phyloP scores from a whole-genome alignment of 495 filamentous ascomycete genomes.

The Podospora anserina region DNA sequence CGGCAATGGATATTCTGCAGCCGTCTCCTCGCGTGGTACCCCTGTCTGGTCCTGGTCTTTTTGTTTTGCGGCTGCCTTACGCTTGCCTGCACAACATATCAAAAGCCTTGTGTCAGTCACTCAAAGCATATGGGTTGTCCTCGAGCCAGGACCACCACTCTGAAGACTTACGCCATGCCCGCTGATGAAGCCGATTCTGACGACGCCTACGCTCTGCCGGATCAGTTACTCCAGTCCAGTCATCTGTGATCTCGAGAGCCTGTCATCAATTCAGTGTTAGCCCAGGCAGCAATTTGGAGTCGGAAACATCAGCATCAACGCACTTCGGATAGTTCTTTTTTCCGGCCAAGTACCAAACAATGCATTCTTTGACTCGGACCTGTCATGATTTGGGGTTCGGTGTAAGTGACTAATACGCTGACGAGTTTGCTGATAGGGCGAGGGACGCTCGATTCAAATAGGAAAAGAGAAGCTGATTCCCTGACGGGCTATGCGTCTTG shows the following conservation, averaged over 20 bases:
- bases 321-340: not conserved
- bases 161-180: slow-evolving; percentile 19
- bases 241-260: slow-evolving; percentile 11
- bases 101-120: not conserved
- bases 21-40: not conserved
- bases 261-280: not conserved
- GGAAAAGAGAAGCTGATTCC: not conserved
- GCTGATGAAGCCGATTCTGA: slow-evolving; percentile 25
- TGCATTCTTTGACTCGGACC: not conserved
- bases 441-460: not conserved
- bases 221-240: slow-evolving; percentile 23
- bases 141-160: not conserved
- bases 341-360: not conserved
- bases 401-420: not conserved
- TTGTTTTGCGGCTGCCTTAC: not conserved
- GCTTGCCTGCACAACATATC: not conserved
- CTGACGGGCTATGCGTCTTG: not conserved
- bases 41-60: not conserved
- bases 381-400: not conserved
- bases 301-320: not conserved
- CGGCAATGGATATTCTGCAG: not conserved
- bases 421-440: not conserved
- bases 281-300: not conserved
- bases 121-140: not conserved
- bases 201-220: slow-evolving; percentile 15